Evolutionary conservation across 345 rosid genomes (phyloP), one percentile per base, ranked within the genome.

Genomic region (Hibiscus syriacus): DNA sequence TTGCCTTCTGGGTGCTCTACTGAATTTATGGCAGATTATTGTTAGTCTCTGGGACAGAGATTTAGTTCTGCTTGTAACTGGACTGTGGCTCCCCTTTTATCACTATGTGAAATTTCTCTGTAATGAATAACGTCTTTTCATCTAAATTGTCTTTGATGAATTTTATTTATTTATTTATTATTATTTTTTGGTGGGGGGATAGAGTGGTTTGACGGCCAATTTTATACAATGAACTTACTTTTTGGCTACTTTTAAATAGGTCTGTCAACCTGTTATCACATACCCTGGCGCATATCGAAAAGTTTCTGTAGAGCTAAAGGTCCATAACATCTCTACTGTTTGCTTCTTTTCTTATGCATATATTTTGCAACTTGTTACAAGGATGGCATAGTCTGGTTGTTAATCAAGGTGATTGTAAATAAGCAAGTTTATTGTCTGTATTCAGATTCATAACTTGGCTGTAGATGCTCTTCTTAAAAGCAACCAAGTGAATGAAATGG

Each of bases 271-370:
- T 73, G 81, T 86, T 74, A 81, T 90, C 67, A 80, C 82, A 64
- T 93, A 80, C 69, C 98, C 94, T 72, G 94, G 98, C 74, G 98
- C 98, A 41, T 92, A 92, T 70, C 84, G 97, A 81, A 88, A 89
- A 85, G 81, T 90, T 58, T 81, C 92, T 34, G 94, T 87, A 80
- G 98, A 93, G 85, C 77, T 93, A 64, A 83, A 90, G 98, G 98
- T 92, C 17, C 59, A 26, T 13, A 68, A 52, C 72, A 12, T 55
- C 29, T 8, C 41, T 57, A 50, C 23, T 43, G 25, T 69, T 39
- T 72, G 10, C 60, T 70, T 72, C n/a, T 19, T 71, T 50, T 71
- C 14, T 57, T 59, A n/a, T 32, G 48, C 26, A 11, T 30, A 20
- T 20, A n/a, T 26, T 0, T 29, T 64, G n/a, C 41, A 46, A 27